Percentiles rank a stretch among this genome's conserved stretches.
These are phyloP conservation scores for Calocybe indica DNA, from an alignment of 768 basidiomycete genomes.

Conservation along the genomic window DNA sequence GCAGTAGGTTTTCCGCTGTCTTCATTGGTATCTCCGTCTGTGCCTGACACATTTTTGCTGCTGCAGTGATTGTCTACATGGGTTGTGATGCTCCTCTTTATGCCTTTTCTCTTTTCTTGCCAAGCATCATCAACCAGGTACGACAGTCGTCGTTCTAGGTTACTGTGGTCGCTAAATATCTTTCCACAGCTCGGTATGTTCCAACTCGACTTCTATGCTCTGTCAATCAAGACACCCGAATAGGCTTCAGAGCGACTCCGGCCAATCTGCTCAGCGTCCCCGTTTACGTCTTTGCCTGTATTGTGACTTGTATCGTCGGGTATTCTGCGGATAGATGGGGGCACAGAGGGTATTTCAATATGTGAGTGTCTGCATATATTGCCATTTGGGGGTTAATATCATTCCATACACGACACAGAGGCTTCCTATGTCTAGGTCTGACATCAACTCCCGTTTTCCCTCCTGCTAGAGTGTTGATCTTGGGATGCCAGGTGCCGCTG, in stretches of 20 bases:
- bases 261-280: slow-evolving; percentile 78
- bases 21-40: background rate
- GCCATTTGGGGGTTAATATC: background rate
- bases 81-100: slow-evolving; percentile 65
- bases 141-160: slow-evolving; percentile 9
- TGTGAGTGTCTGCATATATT: slow-evolving; percentile 33
- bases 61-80: slow-evolving; percentile 47
- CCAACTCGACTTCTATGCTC: background rate
- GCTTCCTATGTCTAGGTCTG: slow-evolving; percentile 30
- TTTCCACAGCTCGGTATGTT: slow-evolving; percentile 32
- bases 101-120: slow-evolving; percentile 73
- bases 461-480: background rate
- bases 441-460: slow-evolving; percentile 13
- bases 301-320: slow-evolving; percentile 60
- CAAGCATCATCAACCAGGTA: slow-evolving; percentile 71
- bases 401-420: slow-evolving; percentile 14
- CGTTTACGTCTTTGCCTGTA: slow-evolving; percentile 65
- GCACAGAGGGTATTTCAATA: slow-evolving; percentile 54
- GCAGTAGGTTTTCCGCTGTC: slow-evolving; percentile 27
- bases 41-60: background rate
- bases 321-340: slow-evolving; percentile 57
- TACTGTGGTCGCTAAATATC: slow-evolving; percentile 1
- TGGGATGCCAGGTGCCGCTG: slow-evolving; percentile 37
- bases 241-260: slow-evolving; percentile 61
- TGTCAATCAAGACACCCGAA: background rate